Conservation (phyloP, 2,329 filamentous ascomycete species). For the Didymella lethalis region DNA sequence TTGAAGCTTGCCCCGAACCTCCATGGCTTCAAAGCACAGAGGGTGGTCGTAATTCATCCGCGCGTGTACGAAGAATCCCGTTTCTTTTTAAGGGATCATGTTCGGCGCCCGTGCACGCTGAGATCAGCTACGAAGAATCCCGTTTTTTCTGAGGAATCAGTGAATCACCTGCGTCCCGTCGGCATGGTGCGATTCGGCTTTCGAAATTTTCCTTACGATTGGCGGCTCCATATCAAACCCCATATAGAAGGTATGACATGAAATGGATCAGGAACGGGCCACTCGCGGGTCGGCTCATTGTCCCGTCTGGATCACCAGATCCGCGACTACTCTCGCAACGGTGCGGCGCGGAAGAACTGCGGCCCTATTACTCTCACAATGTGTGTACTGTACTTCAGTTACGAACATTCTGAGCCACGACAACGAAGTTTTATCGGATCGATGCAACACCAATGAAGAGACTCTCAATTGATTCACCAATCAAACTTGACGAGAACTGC, state of each 20-base stretch:
- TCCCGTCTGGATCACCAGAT: background rate
- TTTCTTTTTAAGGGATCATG: no score
- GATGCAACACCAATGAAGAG: background rate
- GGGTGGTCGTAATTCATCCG: no score
- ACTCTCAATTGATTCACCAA: no score
- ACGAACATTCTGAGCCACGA: background rate
- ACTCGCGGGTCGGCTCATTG: conserved; percentile 15
- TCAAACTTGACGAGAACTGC: background rate
- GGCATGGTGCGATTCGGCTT: background rate
- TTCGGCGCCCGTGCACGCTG: no score
- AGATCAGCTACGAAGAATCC: no score
- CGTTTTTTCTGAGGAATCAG: no score
- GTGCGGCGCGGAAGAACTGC: conserved; percentile 1
- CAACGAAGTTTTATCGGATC: background rate
- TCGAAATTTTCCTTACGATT: background rate
- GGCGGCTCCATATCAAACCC: background rate
- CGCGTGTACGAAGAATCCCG: background rate
- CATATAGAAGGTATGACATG: conserved; percentile 2
- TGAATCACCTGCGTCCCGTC: background rate
- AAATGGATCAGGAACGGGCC: background rate
- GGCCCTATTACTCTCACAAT: background rate
- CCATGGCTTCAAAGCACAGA: no score
- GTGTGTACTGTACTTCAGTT: background rate
- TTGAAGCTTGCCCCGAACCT: no score
- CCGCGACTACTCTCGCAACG: conserved; percentile 1